Percentiles rank a stretch among this genome's conserved stretches.
phyloP scores from a whole-genome alignment of 352 stramenopile species.

The Pythium angustatum region DNA sequence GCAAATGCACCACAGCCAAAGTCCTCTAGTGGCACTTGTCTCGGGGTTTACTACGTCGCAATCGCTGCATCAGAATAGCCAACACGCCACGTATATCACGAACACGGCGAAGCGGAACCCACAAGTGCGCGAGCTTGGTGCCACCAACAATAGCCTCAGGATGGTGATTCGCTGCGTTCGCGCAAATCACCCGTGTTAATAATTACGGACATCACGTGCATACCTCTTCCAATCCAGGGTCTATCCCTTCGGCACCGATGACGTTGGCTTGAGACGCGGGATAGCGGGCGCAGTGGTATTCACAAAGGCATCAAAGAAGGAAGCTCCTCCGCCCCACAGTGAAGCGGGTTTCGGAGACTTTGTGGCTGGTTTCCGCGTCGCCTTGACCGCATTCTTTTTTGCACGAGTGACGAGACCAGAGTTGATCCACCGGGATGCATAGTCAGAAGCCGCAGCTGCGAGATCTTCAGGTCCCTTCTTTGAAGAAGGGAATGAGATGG shows the following conservation, averaged over 20 bases:
- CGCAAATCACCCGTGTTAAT: conserved; percentile 11
- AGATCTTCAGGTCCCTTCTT: conserved; percentile 5
- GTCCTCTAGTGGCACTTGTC: too few relatives aligned
- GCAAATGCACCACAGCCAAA: too few relatives aligned
- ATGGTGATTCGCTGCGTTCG: neutral
- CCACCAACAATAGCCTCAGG: too few relatives aligned
- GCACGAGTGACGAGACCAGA: conserved; percentile 38
- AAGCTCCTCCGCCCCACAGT: conserved; percentile 29
- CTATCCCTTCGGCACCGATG: conserved; percentile 13
- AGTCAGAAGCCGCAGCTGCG: conserved; percentile 24
- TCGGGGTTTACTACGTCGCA: too few relatives aligned
- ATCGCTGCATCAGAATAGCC: too few relatives aligned
- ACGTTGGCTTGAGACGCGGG: conserved; percentile 49
- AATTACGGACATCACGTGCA: conserved; percentile 6
- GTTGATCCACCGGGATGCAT: conserved; percentile 41
- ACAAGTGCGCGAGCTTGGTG: too few relatives aligned
- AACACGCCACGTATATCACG: too few relatives aligned
- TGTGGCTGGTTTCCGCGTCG: conserved; percentile 4
- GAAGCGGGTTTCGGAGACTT: conserved; percentile 17
- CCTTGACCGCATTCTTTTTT: conserved; percentile 43
- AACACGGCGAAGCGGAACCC: too few relatives aligned
- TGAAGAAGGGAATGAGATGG: neutral
- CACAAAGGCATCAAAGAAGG: conserved; percentile 78
- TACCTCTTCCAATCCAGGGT: neutral
- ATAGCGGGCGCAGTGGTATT: conserved; percentile 47